Evolutionary conservation across 2,329 filamentous ascomycete species (phyloP), one percentile per base, ranked within the genome.

Genomic region (Aspergillus caelatus): DNA sequence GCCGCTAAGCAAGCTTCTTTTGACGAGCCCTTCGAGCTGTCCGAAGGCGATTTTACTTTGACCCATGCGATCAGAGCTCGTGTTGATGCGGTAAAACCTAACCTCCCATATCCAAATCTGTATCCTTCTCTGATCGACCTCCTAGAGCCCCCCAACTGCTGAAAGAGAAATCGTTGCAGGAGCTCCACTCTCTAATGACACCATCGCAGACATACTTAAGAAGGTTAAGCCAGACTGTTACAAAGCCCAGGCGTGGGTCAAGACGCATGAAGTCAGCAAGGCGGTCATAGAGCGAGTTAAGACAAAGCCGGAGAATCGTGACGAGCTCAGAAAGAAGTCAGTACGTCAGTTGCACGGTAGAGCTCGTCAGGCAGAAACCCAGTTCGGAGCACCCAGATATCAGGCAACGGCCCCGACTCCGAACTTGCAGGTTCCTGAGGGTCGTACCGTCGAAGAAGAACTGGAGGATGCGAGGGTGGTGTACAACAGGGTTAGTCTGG

Each of bases 171-270:
- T 4, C 7, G 8, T n/a, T 52, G 16, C 23, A 11, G 48, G 48
- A n/a, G 7, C 56, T 6, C 41, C 67, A 36, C 64, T 73, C 21
- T 53, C 62, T 2, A 56, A 61, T 7, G 65, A 68, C 2, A 60
- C 64, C 28, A 68, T 73, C 45, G 62, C 65, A n/a, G 23, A 57
- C 11, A 66, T 73, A 48, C 67, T 72, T 30, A 56, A 50, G 26
- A 34, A 62, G 21, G 60, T 62, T 43, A 67, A 69, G 45, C 67
- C 68, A 0, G 34, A 67, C 14, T 71, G 68, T 46, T 58, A 46
- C 34, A 65, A 65, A 28, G 65, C 71, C 1, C 65, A 69, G 55
- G 61, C 64, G 8, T 72, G 67, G 70, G 46, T 72, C 19, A 64
- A 58, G 21, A 67, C 66, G 3, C 65, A 71, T 23, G 63, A 63